A percentile compares a stretch with the other conserved stretches of the same genome.
Conservation (phyloP, 2,329 filamentous ascomycete species). For the Alternaria infectoria region DNA sequence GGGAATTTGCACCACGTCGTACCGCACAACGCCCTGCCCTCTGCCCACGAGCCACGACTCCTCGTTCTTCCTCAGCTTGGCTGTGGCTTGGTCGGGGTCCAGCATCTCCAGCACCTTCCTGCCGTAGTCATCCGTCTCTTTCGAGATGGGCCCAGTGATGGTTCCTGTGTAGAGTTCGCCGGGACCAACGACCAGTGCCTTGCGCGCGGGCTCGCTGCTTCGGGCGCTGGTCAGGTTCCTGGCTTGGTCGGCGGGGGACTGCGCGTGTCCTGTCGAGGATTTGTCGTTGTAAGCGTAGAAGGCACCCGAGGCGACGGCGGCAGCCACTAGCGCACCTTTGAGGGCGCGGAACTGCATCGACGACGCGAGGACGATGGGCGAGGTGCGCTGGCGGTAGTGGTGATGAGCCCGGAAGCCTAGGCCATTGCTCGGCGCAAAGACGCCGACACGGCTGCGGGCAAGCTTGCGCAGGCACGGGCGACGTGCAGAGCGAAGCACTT, state of each 20-base stretch:
- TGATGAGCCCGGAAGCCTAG: constrained; percentile 56
- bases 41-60: constrained; percentile 90
- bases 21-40: constrained; percentile 89
- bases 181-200: constrained; percentile 84
- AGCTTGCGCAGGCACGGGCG: constrained; percentile 68
- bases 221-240: constrained; percentile 42
- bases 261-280: constrained; percentile 27
- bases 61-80: constrained; percentile 86
- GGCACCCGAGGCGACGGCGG: constrained; percentile 73
- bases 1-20: constrained; percentile 90
- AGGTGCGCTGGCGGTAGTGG: constrained; percentile 45
- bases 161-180: constrained; percentile 89
- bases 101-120: constrained; percentile 93
- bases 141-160: constrained; percentile 85
- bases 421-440: constrained; percentile 51
- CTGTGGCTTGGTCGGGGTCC: constrained; percentile 89
- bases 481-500: constrained; percentile 72
- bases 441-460: constrained; percentile 55
- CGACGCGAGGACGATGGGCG: constrained; percentile 62
- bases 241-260: constrained; percentile 34
- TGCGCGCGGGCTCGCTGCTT: constrained; percentile 60
- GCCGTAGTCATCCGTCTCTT: constrained; percentile 83
- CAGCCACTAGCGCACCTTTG: constrained; percentile 70
- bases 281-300: constrained; percentile 72
- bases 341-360: constrained; percentile 79